phyloP scores from a whole-genome alignment of 331 rosid genomes.

The Quercus tomentella region DNA sequence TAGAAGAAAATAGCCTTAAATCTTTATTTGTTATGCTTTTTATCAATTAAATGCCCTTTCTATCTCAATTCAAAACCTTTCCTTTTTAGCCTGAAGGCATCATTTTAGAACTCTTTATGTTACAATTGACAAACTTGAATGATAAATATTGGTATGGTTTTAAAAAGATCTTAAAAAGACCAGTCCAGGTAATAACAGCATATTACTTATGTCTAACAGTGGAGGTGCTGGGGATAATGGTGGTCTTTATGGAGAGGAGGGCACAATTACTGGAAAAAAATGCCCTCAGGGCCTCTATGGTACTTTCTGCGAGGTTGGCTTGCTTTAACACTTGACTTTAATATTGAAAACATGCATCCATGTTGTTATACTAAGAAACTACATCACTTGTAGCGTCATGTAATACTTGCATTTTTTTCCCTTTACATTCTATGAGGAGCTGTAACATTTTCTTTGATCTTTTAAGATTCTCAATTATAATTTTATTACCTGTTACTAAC shows the following conservation, averaged over 20 bases:
- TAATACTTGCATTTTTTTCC: background rate
- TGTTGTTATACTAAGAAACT: background rate
- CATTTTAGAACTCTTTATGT: background rate
- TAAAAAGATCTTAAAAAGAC: background rate
- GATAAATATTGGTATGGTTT: background rate
- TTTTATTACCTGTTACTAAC: background rate
- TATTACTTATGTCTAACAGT: slow-evolving; percentile 44
- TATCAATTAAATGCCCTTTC: background rate
- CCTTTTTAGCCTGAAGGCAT: background rate
- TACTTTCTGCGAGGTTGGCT: slow-evolving; percentile 62
- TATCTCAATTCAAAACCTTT: background rate
- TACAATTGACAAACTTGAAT: background rate
- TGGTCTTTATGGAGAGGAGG: slow-evolving; percentile 71
- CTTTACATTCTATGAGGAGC: background rate
- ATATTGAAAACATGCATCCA: slow-evolving; percentile 2
- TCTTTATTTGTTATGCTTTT: background rate
- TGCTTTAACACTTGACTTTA: slow-evolving; percentile 2
- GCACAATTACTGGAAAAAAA: slow-evolving; percentile 83
- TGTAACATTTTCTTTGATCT: background rate
- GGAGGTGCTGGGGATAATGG: slow-evolving; percentile 86
- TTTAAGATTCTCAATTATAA: background rate
- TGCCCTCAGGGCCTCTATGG: slow-evolving; percentile 96
- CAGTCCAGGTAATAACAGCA: background rate
- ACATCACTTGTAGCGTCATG: background rate
- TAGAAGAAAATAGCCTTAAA: background rate